Percentiles rank a stretch among this genome's conserved stretches.
These are phyloP conservation scores for Fusarium sp. DNA, from an alignment of 2,329 filamentous ascomycete genomes.

Conservation along the genomic window DNA sequence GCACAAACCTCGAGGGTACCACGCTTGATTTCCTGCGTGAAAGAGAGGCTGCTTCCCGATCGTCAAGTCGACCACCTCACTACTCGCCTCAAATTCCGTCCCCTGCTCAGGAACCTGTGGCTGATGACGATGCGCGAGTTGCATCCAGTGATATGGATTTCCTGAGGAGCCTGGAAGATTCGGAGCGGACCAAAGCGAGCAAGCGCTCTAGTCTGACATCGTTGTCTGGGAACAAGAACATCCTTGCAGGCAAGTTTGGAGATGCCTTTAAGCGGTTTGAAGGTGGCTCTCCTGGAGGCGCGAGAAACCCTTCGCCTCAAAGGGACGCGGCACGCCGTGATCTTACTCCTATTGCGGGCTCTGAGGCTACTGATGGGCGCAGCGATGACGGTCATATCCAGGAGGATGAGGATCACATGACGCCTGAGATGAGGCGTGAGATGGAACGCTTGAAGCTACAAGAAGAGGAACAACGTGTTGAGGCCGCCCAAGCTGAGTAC, in stretches of 20 bases:
- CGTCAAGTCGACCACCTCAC: slow-evolving; percentile 46
- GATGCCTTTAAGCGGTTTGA: slow-evolving; percentile 96
- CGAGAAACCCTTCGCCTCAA: slow-evolving; percentile 61
- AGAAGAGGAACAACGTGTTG: slow-evolving; percentile 91
- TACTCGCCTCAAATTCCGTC: slow-evolving; percentile 51
- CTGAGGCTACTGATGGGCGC: slow-evolving; percentile 70
- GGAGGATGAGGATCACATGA: slow-evolving; percentile 74
- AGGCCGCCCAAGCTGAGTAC: slow-evolving; percentile 90
- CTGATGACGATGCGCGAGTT: slow-evolving; percentile 36
- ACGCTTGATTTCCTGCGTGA: slow-evolving; percentile 83
- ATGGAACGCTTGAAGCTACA: slow-evolving; percentile 84
- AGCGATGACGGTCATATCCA: slow-evolving; percentile 75
- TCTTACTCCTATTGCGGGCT: slow-evolving; percentile 80
- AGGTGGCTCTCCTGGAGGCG: slow-evolving; percentile 55
- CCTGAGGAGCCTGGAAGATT: slow-evolving; percentile 79
- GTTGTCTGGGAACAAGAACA: slow-evolving; percentile 80
- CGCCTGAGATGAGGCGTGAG: slow-evolving; percentile 90
- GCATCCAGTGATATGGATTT: slow-evolving; percentile 83
- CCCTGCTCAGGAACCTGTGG: slow-evolving; percentile 54
- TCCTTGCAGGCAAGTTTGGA: slow-evolving; percentile 89
- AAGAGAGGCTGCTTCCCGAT: slow-evolving; percentile 69
- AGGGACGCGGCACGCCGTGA: slow-evolving; percentile 62
- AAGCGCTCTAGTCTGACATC: slow-evolving; percentile 83
- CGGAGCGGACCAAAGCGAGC: slow-evolving; percentile 61
- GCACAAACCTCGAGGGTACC: slow-evolving; percentile 85